phyloP scores from a whole-genome alignment of 257 asterid genomes.

The Solanum chilense region DNA sequence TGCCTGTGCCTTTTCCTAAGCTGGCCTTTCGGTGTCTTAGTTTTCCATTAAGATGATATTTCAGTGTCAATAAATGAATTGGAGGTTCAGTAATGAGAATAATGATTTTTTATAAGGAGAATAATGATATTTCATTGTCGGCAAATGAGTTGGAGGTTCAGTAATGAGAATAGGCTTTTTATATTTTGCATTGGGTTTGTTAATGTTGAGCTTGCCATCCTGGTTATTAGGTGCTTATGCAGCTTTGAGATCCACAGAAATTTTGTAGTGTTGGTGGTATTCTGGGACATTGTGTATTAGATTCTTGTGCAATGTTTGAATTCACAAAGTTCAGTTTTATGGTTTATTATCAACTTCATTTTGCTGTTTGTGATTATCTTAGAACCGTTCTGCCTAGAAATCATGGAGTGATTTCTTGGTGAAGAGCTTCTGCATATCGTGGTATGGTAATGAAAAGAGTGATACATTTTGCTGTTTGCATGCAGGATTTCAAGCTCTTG shows the following conservation, averaged over 20 bases:
- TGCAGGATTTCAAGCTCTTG: conserved; percentile 77
- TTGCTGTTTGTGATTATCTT: not conserved
- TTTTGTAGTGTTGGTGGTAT: not conserved
- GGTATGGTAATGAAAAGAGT: not conserved
- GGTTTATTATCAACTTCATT: not conserved
- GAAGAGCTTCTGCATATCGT: not conserved
- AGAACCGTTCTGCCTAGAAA: not conserved
- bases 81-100: not conserved
- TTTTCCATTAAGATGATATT: not conserved
- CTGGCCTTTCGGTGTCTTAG: not conserved
- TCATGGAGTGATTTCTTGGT: not conserved
- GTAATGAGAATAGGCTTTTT: not conserved
- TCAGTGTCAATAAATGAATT: not conserved
- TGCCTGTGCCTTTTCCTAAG: not conserved
- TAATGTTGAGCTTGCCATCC: not conserved
- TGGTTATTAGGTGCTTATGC: not conserved
- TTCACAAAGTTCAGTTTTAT: not conserved
- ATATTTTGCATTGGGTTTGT: not conserved
- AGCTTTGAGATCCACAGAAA: not conserved
- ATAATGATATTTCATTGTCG: not conserved
- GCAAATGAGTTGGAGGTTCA: not conserved
- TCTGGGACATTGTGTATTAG: not conserved
- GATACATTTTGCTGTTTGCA: conserved; percentile 1
- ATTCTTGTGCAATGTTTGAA: not conserved
- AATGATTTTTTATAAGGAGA: not conserved